Base-by-base conservation (phyloP, 306 rosid species). In the Biancaea sappan region DNA sequence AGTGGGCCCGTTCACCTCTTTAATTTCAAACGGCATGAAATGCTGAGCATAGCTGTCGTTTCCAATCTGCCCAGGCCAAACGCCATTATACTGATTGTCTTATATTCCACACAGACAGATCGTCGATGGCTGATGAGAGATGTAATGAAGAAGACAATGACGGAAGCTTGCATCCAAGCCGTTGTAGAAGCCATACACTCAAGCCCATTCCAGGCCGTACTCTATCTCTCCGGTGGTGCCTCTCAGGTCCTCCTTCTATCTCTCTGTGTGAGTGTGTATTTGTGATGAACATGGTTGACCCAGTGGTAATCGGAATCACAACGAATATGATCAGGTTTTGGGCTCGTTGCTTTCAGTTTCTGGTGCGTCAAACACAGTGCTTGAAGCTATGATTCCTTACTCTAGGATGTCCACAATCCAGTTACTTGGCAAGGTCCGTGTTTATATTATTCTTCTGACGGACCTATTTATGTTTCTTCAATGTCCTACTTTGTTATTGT, bases 361-460 rank as follows among this genome's bases (percentile, higher is more conserved):
- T 0, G 98, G 98, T 76, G 96, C 97, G 43, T 88, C 97, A 15
- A 87, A 81, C 31, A 94, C 97, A 2, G 88, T 94, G 32, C 97
- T 94, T 14, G 96, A 94, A 81, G 83, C 82, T 26, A 77, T 89
- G n/a, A 73, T 94, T 38, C 97, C 98, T n/a, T 91, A 91, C 51
- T 94, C 98, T 15, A 71, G 80, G 68, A 80, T 82, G 85, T 89
- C 96, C 5, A 22, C 83, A 78, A 81, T 90, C 44, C 98, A 91
- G 65, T 83, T 94, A 63, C 90, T 94, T 44, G 89, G 88, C 68
- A 94, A 94, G 91, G 97, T 91, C 4, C 24, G 16, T 29, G 0
- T 16, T 13, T 60, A 31, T 5, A 2, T 48, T 41, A 24, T 22
- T 34, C n/a, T 44, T 58, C 50, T 72, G 16, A 22, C 61, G 1